A percentile compares a stretch with the other conserved stretches of the same genome.
Conservation (phyloP, 768 basidiomycete species). For the Mycena crocata region DNA sequence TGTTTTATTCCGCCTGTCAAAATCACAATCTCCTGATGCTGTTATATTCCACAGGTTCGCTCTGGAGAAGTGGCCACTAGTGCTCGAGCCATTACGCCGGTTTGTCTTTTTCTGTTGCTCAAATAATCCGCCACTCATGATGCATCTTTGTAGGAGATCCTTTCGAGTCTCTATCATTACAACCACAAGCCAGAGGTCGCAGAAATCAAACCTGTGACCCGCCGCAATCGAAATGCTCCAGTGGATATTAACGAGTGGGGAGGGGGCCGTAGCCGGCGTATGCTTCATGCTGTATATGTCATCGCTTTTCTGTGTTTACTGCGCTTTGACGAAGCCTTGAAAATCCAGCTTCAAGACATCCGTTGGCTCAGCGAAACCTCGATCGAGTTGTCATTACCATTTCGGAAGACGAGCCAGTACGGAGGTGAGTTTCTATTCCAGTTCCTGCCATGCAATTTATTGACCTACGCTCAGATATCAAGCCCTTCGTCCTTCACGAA, state of each 20-base stretch:
- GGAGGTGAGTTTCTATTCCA: conserved; percentile 36
- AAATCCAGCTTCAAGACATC: conserved; percentile 45
- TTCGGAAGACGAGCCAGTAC: conserved; percentile 43
- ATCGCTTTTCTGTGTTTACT: conserved; percentile 49
- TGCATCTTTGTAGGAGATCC: conserved; percentile 36
- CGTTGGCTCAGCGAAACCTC: conserved; percentile 7
- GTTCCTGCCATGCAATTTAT: too few species aligned
- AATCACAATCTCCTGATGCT: not conserved
- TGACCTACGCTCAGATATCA: too few species aligned
- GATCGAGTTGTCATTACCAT: conserved; percentile 39
- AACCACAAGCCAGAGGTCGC: conserved; percentile 37
- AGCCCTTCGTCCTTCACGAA: conserved; percentile 41
- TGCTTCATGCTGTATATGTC: conserved; percentile 47
- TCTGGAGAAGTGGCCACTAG: conserved; percentile 41
- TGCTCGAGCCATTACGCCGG: conserved; percentile 42
- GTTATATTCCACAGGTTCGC: conserved; percentile 21
- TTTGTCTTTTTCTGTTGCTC: conserved; percentile 15
- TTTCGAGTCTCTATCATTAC: conserved; percentile 38
- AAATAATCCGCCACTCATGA: not conserved
- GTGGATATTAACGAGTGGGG: conserved; percentile 41
- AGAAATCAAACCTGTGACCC: conserved; percentile 33
- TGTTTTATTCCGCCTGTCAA: not conserved
- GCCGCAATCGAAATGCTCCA: conserved; percentile 16
- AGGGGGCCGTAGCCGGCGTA: conserved; percentile 39
- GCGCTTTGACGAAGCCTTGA: conserved; percentile 48